Base-by-base conservation (phyloP, 495 filamentous ascomycete genomes). In the Aspergillus diversus region DNA sequence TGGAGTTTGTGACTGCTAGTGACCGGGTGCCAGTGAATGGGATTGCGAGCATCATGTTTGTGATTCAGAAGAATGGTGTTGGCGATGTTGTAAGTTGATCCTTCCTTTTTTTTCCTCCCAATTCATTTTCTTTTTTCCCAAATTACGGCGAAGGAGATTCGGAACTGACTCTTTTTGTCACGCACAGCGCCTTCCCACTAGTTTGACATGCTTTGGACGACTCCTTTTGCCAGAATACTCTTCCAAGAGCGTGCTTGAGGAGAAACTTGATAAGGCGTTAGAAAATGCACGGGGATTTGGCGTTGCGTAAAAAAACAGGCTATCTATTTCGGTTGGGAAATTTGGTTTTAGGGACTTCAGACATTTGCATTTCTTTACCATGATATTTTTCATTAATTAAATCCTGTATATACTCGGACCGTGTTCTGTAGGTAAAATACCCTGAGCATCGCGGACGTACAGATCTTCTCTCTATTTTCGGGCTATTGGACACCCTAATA, bases 211-310 rank as follows among this genome's bases (percentile, higher is more conserved):
- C 73, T 98, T 94, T 74, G 92, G 93, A 4, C 89, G 89, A 27
- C 73, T 99, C 55, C 69, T 96, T 61, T 71, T 99, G 54, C 95
- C 95, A 8, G 90, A 93, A 75, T 99, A 97, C 71, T 79, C 72
- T 11, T 84, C 81, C 32, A 83, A 79, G 69, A 85, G 88, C 60
- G 85, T 89, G 58, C 67, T 98, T 73, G 80, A 83, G 69, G 78
- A 89, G 75, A 92, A 92, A 73, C 76, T 99, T 63, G 79, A 79
- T 35, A 85, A 91, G 80, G 95, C 95, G 50, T 73, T 99, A 66
- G 89, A 93, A 75, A 95, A 97, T 74, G 86, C 88, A n/a, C 86
- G 89, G 70, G 95, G 95, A n/a, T 99, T 99, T 75, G 95, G 95
- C 49, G 87, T 89, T 74, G 81, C 80, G 49, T 85, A 70, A 76